Evolutionary conservation across 2,329 filamentous ascomycete species (phyloP).

Genomic region (Aureobasidium sp.): DNA sequence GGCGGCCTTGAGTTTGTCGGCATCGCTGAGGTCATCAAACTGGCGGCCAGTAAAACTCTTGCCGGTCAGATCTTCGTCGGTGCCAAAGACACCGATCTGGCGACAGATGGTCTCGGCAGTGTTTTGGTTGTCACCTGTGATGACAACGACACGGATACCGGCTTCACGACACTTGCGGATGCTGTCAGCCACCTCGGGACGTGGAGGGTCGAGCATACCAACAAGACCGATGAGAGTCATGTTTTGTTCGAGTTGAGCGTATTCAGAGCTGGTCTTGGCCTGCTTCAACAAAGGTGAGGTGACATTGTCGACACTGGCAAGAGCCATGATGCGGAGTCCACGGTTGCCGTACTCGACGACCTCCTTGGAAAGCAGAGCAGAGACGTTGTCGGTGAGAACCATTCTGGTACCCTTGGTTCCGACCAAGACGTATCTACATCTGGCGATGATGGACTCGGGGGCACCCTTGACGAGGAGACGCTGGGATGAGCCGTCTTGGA

Average conservation of each 20-base stretch:
- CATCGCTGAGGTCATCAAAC: conserved; percentile 74
- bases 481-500: conserved; percentile 59
- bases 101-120: conserved; percentile 97
- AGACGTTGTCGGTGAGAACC: conserved; percentile 58
- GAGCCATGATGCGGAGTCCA: conserved; percentile 87
- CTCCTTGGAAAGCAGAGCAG: conserved; percentile 64
- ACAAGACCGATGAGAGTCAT: conserved; percentile 91
- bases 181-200: conserved; percentile 77
- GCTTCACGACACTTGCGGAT: conserved; percentile 85
- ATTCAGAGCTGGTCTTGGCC: conserved; percentile 76
- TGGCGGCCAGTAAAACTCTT: conserved; percentile 95
- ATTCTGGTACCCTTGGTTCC: conserved; percentile 73
- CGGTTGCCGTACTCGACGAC: conserved; percentile 84
- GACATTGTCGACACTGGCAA: conserved; percentile 75
- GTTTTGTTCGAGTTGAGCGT: conserved; percentile 79
- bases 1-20: conserved; percentile 74
- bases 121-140: conserved; percentile 96
- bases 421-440: conserved; percentile 73
- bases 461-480: conserved; percentile 93
- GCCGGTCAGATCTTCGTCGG: conserved; percentile 70
- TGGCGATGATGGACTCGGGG: conserved; percentile 86
- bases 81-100: conserved; percentile 86
- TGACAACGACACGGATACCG: conserved; percentile 93
- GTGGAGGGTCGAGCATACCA: conserved; percentile 93
- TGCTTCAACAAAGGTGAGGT: conserved; percentile 54